Percentiles rank a stretch among this genome's conserved stretches.
Conservation (phyloP, 176 grass and related monocot genomes). For the Carex kokanica region DNA sequence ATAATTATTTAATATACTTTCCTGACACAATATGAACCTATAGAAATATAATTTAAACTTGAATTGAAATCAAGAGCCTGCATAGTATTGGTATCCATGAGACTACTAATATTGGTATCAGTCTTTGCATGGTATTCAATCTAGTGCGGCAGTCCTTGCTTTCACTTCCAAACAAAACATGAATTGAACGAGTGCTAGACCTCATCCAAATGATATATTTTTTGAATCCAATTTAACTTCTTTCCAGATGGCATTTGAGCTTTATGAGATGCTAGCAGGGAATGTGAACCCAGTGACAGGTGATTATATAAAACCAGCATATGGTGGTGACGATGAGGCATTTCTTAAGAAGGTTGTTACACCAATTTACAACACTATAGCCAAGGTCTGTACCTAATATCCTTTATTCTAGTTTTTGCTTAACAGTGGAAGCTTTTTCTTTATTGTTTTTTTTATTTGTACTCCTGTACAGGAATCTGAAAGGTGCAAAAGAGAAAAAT, state of each 20-base stretch:
- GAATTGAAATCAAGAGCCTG: not conserved
- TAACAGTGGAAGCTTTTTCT: constrained; percentile 8
- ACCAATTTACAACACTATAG: constrained; percentile 82
- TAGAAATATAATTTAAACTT: not conserved
- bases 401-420: not conserved
- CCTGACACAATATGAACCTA: not conserved
- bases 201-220: not conserved
- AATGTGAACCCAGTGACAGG: constrained; percentile 89
- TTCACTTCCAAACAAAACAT: not conserved
- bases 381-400: constrained; percentile 39
- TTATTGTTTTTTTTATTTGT: constrained; percentile 20
- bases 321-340: constrained; percentile 84
- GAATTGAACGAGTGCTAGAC: not conserved
- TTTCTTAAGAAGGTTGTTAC: constrained; percentile 89
- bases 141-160: not conserved
- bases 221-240: not conserved
- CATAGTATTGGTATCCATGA: not conserved
- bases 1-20: not conserved
- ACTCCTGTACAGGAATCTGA: constrained; percentile 63
- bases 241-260: constrained; percentile 88
- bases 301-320: constrained; percentile 93
- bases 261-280: constrained; percentile 90
- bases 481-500: constrained; percentile 65
- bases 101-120: not conserved
- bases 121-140: not conserved